Evolutionary conservation across 371 early-diverging fungal species (phyloP), one percentile per base, ranked within the genome.

Genomic region (Dichotomocladium elegans): DNA sequence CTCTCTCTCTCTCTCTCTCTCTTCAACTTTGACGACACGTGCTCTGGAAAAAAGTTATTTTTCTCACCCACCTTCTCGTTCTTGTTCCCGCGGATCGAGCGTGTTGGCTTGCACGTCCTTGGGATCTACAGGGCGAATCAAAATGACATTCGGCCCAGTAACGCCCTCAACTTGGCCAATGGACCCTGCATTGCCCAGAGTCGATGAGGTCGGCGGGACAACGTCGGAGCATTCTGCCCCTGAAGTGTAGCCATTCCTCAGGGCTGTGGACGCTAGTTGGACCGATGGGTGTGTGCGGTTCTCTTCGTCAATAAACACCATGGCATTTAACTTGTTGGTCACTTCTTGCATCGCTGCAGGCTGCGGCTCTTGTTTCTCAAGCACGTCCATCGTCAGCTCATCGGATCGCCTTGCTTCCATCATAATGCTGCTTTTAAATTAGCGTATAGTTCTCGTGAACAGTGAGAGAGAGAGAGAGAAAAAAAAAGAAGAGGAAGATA

Each of bases 21-120:
- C n/a, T n/a, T n/a, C n/a, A n/a, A n/a, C n/a, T n/a, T n/a, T n/a
- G n/a, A n/a, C n/a, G n/a, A n/a, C n/a, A n/a, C n/a, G n/a, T n/a
- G n/a, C n/a, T n/a, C n/a, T n/a, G n/a, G n/a, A n/a, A n/a, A n/a
- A n/a, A n/a, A n/a, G n/a, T 41, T 24, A 21, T 19, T 57, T 29
- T 14, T 41, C 21, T 8, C 11, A 21, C 10, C 41, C 53, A 78
- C 81, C 77, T 47, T 67, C 73, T 29, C 60, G 47, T 46, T 75
- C 80, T 41, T 82, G 82, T 55, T 82, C 79, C n/a, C 62, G 48
- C 1, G 80, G 74, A 11, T 61, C 53, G 6, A 80, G 55, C n/a
- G 64, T 68, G 28, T 80, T 80, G 25, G 71, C 63, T 1, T 45
- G 47, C 30, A 62, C 51, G 11, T 43, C 44, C 15, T 56, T 66